These are phyloP conservation scores for Cytospora piceae DNA, from an alignment of 2,329 filamentous ascomycete genomes.

Conservation along the genomic window DNA sequence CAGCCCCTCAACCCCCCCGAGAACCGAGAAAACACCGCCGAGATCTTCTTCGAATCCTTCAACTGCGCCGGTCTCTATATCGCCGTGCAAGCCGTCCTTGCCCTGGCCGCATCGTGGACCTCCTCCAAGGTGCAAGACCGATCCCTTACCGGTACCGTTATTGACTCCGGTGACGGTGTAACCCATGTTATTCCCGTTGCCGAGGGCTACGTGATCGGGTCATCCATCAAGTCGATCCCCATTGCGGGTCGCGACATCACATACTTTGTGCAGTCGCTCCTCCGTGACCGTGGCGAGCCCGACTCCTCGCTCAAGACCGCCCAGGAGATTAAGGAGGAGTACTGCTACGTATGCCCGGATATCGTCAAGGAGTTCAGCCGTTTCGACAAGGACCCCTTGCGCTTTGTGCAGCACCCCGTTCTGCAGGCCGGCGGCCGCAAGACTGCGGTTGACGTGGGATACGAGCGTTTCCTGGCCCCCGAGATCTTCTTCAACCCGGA, in stretches of 20 bases:
- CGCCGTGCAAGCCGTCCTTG: slow-evolving; percentile 94
- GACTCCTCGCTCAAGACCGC: slow-evolving; percentile 97
- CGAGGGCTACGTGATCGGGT: slow-evolving; percentile 98
- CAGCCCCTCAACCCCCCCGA: slow-evolving; percentile 96
- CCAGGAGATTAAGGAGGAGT: slow-evolving; percentile 97
- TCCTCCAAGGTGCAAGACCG: slow-evolving; percentile 97
- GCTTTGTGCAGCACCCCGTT: slow-evolving; percentile 89
- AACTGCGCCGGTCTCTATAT: slow-evolving; percentile 99
- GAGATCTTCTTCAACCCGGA: slow-evolving; percentile 99
- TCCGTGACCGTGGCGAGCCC: slow-evolving; percentile 93
- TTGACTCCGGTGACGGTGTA: slow-evolving; percentile 97
- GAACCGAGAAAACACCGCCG: slow-evolving; percentile 97
- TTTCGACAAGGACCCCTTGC: slow-evolving; percentile 89
- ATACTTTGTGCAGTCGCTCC: slow-evolving; percentile 95
- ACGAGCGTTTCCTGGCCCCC: slow-evolving; percentile 95
- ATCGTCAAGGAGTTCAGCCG: slow-evolving; percentile 98
- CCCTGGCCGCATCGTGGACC: slow-evolving; percentile 96
- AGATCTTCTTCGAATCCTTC: slow-evolving; percentile 99
- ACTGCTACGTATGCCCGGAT: slow-evolving; percentile 97
- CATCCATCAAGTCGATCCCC: slow-evolving; percentile 98
- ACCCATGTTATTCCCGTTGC: slow-evolving; percentile 99
- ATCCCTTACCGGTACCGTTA: slow-evolving; percentile 94
- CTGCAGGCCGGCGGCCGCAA: slow-evolving; percentile 83
- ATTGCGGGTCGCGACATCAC: slow-evolving; percentile 98
- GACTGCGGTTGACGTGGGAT: slow-evolving; percentile 88